These are phyloP conservation scores for Polyrhizophydium stewartii DNA, from an alignment of 371 early-diverging fungal genomes.

Conservation along the genomic window DNA sequence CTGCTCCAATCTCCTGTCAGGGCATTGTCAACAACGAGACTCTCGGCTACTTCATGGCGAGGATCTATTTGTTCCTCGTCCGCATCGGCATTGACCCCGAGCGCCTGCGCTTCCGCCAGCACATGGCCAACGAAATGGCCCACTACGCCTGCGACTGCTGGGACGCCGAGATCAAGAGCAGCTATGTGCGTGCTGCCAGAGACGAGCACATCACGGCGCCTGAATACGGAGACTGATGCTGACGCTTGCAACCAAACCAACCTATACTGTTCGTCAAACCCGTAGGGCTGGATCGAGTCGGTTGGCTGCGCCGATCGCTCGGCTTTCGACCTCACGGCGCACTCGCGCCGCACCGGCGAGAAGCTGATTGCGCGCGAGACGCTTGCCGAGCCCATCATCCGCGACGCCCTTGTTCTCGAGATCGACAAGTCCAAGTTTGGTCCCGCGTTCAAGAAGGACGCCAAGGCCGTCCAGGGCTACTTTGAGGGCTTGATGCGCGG, in stretches of 20 bases:
- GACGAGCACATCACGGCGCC: neutral
- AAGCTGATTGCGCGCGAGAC: conserved; percentile 91
- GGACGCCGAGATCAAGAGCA: conserved; percentile 95
- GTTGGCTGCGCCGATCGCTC: conserved; percentile 99
- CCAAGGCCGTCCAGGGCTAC: conserved; percentile 81
- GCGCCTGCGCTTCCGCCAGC: conserved; percentile 97
- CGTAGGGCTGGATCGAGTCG: conserved; percentile 99
- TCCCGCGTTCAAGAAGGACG: conserved; percentile 86
- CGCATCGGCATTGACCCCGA: conserved; percentile 92
- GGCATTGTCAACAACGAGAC: conserved; percentile 95
- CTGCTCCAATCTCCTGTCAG: no score
- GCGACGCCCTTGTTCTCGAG: conserved; percentile 75
- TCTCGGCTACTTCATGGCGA: conserved; percentile 97
- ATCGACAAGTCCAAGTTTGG: conserved; percentile 94
- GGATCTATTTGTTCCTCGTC: conserved; percentile 90
- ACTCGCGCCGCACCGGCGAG: conserved; percentile 86
- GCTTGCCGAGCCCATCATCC: conserved; percentile 77
- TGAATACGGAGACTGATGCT: neutral
- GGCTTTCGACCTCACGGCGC: conserved; percentile 96
- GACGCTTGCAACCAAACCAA: neutral
- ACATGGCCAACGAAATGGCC: conserved; percentile 99
- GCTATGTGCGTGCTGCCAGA: conserved; percentile 49
- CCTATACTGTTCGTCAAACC: conserved; percentile 5
- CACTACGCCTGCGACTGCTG: conserved; percentile 99
- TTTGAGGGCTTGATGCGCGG: conserved; percentile 51